A percentile compares a stretch with the other conserved stretches of the same genome.
phyloP scores from a whole-genome alignment of 1,139 yeast species.

The Hanseniaspora uvarum region DNA sequence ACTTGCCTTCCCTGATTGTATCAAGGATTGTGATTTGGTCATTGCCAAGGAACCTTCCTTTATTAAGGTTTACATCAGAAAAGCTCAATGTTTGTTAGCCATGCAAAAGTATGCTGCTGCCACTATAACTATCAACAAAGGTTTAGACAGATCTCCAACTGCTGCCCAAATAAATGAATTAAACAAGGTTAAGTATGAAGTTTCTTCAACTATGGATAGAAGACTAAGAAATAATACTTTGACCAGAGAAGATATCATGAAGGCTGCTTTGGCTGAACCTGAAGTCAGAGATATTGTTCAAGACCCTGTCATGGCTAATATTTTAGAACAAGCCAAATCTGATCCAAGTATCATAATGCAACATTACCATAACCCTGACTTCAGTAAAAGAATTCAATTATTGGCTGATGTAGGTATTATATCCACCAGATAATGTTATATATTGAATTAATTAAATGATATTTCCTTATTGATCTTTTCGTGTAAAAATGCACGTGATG shows the following conservation, averaged over 20 bases:
- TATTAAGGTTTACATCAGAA: constrained; percentile 90
- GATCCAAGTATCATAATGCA: constrained; percentile 96
- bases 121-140: constrained; percentile 69
- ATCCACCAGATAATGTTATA: constrained; percentile 56
- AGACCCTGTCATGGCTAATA: constrained; percentile 96
- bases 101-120: constrained; percentile 79
- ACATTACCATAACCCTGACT: constrained; percentile 95
- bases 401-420: constrained; percentile 95
- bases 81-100: constrained; percentile 88
- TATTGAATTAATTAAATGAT: constrained; percentile 17
- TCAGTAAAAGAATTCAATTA: constrained; percentile 75
- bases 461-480: background rate
- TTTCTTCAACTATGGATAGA: constrained; percentile 63
- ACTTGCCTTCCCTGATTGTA: constrained; percentile 95
- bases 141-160: constrained; percentile 47
- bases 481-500: background rate
- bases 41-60: constrained; percentile 78
- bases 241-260: constrained; percentile 77
- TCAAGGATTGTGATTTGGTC: constrained; percentile 83
- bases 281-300: constrained; percentile 83
- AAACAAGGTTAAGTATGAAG: constrained; percentile 51
- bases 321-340: constrained; percentile 84
- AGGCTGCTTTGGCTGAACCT: constrained; percentile 84
- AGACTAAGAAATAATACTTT: constrained; percentile 64
- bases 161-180: constrained; percentile 72